phyloP scores from a whole-genome alignment of 2,329 filamentous ascomycete species.

The Ophiostoma angusticollis region DNA sequence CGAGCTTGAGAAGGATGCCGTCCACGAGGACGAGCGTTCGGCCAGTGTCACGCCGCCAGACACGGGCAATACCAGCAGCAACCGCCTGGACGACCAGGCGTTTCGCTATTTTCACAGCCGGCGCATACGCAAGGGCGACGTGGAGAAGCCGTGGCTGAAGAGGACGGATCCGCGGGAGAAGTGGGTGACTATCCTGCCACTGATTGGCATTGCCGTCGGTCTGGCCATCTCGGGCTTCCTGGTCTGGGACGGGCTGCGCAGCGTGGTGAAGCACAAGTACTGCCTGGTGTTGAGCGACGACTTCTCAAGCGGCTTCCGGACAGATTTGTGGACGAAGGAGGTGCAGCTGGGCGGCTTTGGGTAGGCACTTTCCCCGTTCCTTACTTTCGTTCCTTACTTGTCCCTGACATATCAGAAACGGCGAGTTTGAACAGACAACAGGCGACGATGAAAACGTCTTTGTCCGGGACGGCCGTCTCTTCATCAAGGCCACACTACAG shows the following conservation, averaged over 20 bases:
- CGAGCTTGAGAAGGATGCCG: too few relatives aligned
- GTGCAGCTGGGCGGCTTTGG: slow-evolving; percentile 64
- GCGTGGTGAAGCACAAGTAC: slow-evolving; percentile 63
- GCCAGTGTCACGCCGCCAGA: slow-evolving; percentile 33
- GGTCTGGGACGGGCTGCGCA: slow-evolving; percentile 60
- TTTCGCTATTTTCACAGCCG: slow-evolving; percentile 61
- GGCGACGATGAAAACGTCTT: slow-evolving; percentile 60
- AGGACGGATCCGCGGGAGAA: slow-evolving; percentile 67
- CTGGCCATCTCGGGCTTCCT: slow-evolving; percentile 56
- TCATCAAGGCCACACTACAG: slow-evolving; percentile 69
- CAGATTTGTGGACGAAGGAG: slow-evolving; percentile 58
- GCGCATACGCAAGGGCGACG: slow-evolving; percentile 55
- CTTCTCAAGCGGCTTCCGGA: slow-evolving; percentile 46
- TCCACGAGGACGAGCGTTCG: too few relatives aligned
- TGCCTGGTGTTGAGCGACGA: slow-evolving; percentile 55
- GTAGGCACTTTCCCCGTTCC: slow-evolving; percentile 32
- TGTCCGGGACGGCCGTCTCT: slow-evolving; percentile 52
- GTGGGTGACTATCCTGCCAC: slow-evolving; percentile 71
- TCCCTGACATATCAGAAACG: slow-evolving; percentile 42
- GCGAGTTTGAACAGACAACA: slow-evolving; percentile 70
- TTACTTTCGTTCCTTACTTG: not conserved
- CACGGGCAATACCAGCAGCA: slow-evolving; percentile 29
- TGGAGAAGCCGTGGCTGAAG: slow-evolving; percentile 67
- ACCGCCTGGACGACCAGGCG: slow-evolving; percentile 24
- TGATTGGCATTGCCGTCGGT: slow-evolving; percentile 58